phyloP scores from a whole-genome alignment of 2,329 filamentous ascomycete genomes.

The Colletotrichum phormii region DNA sequence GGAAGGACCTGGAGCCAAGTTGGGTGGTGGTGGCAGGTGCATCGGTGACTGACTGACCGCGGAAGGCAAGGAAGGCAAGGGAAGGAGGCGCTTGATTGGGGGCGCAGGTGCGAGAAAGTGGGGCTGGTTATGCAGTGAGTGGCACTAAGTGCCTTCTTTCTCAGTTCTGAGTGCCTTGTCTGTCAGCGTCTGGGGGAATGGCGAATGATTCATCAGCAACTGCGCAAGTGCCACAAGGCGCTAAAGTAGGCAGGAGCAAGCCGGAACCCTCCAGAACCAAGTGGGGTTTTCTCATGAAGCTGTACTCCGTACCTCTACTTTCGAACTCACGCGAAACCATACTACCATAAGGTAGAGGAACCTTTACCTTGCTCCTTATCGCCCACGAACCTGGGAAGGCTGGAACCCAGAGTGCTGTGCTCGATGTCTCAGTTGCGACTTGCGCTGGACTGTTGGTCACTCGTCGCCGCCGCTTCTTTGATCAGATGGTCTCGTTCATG shows the following conservation, averaged over 20 bases:
- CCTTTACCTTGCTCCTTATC: constrained; percentile 14
- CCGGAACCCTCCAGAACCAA: constrained; percentile 54
- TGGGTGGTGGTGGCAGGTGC: constrained; percentile 9
- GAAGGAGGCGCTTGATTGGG: constrained; percentile 20
- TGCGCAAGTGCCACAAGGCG: constrained; percentile 32
- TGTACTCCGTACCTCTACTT: background rate
- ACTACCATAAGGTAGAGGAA: background rate
- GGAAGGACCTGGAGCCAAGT: constrained; percentile 13
- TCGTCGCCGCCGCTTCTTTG: constrained; percentile 33
- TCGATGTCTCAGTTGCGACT: constrained; percentile 34
- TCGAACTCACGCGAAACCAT: accelerated
- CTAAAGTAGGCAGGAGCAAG: constrained; percentile 33
- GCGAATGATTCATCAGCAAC: constrained; percentile 53
- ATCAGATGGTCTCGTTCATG: constrained; percentile 36
- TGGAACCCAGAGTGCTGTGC: constrained; percentile 32
- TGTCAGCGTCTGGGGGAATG: constrained; percentile 20
- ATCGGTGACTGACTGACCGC: constrained; percentile 22
- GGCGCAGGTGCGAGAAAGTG: constrained; percentile 39
- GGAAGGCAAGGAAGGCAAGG: constrained; percentile 35
- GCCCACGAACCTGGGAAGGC: constrained; percentile 26
- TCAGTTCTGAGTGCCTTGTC: constrained; percentile 30
- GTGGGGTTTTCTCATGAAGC: constrained; percentile 16
- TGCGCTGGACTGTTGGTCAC: constrained; percentile 30
- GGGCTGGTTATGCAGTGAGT: constrained; percentile 41
- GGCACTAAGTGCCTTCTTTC: background rate